phyloP scores from a whole-genome alignment of 2,329 filamentous ascomycete species.

The Apiospora kogelbergensis region DNA sequence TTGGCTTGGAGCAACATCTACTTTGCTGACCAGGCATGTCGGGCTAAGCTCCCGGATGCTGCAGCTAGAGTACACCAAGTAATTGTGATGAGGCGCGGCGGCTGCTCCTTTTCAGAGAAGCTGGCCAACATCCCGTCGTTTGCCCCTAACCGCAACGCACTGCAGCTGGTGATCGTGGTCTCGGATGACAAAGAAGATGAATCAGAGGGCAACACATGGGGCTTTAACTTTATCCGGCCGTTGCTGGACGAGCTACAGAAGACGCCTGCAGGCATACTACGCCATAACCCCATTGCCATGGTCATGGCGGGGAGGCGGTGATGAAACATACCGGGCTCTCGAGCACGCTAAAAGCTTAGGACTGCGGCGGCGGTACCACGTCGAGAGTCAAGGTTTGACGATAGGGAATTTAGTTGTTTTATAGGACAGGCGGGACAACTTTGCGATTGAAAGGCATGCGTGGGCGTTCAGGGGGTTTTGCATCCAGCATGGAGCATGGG shows the following conservation, averaged over 20 bases:
- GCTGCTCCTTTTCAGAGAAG: conserved; percentile 83
- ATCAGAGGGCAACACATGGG: conserved; percentile 25
- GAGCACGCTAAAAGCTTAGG: conserved; percentile 66
- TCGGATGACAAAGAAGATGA: conserved; percentile 49
- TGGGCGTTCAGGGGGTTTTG: not conserved
- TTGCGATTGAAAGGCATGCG: not conserved
- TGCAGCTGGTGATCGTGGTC: conserved; percentile 83
- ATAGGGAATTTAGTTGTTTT: conserved; percentile 78
- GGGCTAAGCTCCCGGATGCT: conserved; percentile 51
- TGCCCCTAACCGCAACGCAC: conserved; percentile 55
- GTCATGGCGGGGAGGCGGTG: conserved; percentile 77
- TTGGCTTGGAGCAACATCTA: conserved; percentile 72
- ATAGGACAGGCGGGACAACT: conserved; percentile 24
- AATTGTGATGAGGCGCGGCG: conserved; percentile 78
- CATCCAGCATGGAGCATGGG: not conserved
- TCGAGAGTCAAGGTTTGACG: conserved; percentile 76
- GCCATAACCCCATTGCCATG: conserved; percentile 75
- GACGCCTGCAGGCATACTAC: conserved; percentile 66
- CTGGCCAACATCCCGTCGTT: conserved; percentile 81
- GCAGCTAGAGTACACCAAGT: conserved; percentile 65
- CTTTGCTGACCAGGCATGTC: conserved; percentile 69
- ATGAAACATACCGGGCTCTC: conserved; percentile 64
- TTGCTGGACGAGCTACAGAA: conserved; percentile 73
- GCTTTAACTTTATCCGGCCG: conserved; percentile 51
- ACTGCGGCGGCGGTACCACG: conserved; percentile 73